A percentile compares a stretch with the other conserved stretches of the same genome.
Conservation (phyloP, 441 rosid species). For the Dalechampia spathulata region DNA sequence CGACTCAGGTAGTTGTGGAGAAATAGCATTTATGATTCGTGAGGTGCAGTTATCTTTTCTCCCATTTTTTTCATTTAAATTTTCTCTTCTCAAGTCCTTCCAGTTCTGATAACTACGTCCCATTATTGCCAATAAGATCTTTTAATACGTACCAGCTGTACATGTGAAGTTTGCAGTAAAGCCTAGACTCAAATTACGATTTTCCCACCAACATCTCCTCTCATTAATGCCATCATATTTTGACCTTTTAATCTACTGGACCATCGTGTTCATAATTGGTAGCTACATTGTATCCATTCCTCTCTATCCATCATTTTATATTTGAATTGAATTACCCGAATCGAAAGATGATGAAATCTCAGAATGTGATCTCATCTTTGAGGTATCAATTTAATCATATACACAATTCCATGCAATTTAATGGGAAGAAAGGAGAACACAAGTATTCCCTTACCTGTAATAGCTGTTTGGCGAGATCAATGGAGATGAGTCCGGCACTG, state of each 20-base stretch:
- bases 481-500: constrained; percentile 79
- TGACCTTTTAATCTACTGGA: too few species aligned
- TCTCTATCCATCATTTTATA: too few species aligned
- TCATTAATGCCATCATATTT: neutral
- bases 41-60: neutral
- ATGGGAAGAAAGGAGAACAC: neutral
- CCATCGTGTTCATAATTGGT: too few species aligned
- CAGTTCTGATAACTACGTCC: neutral
- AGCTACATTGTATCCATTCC: too few species aligned
- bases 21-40: too few species aligned
- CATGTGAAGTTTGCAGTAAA: neutral
- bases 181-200: neutral
- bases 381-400: too few species aligned
- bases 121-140: neutral
- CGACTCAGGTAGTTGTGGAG: too few species aligned
- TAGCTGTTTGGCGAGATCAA: constrained; percentile 75
- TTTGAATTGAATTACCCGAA: too few species aligned
- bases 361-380: too few species aligned
- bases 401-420: neutral
- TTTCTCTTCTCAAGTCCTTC: too few species aligned
- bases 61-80: neutral
- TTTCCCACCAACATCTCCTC: neutral
- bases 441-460: constrained; percentile 33
- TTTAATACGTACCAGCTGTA: neutral
- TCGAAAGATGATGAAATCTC: neutral